phyloP scores from a whole-genome alignment of 441 rosid genomes.

The Sinapis alba region DNA sequence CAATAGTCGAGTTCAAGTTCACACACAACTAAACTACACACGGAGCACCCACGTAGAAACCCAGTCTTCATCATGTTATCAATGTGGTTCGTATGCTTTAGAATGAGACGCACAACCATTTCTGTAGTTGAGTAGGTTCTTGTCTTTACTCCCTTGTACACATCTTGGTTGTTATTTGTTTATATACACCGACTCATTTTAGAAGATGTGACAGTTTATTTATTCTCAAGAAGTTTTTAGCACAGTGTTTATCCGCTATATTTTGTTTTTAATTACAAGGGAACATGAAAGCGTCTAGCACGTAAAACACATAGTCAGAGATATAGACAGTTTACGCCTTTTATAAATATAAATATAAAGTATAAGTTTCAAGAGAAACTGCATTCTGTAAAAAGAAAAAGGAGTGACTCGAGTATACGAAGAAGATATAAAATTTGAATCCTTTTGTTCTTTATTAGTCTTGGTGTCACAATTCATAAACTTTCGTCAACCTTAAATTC shows the following conservation, averaged over 20 bases:
- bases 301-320: neutral
- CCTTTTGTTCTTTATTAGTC: neutral
- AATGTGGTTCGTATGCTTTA: conserved; percentile 1
- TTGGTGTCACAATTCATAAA: neutral
- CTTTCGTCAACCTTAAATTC: neutral
- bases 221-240: neutral
- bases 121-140: neutral
- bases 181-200: neutral
- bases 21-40: conserved; percentile 8
- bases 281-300: neutral
- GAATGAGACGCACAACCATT: conserved; percentile 1
- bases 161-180: neutral
- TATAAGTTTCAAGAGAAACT: neutral
- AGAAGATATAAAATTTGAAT: neutral
- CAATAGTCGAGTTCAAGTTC: neutral
- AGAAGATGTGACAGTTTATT: neutral
- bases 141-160: neutral
- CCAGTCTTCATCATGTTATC: conserved; percentile 3
- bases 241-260: neutral
- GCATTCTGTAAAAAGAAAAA: neutral
- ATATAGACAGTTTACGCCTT: neutral
- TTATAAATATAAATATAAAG: neutral
- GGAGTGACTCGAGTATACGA: neutral
- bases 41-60: conserved; percentile 18
- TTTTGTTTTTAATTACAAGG: neutral